Evolutionary conservation across 108 stramenopile species (phyloP).

Genomic region (Skeletonema grethae): DNA sequence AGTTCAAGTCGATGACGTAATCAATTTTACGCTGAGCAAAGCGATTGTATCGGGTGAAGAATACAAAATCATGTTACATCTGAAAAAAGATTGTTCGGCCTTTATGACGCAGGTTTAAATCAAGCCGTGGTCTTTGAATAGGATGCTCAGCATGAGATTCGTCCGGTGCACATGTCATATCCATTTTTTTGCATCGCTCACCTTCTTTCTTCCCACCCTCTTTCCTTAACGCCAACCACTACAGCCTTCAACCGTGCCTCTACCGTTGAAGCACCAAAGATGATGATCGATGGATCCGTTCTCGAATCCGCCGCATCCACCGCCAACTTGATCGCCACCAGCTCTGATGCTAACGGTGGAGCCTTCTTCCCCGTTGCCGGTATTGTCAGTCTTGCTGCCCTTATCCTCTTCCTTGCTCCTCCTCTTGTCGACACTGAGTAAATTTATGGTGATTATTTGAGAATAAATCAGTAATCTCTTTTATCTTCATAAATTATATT

Average conservation of each 20-base stretch:
- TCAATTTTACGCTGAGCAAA: neutral
- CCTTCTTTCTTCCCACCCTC: neutral
- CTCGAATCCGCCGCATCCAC: constrained; percentile 63
- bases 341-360: constrained; percentile 70
- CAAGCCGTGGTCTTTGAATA: no score
- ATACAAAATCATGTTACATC: no score
- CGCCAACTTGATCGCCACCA: constrained; percentile 75
- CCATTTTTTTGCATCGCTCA: neutral
- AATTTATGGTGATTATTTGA: constrained; percentile 15
- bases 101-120: no score
- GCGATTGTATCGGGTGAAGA: neutral
- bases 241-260: constrained; percentile 54
- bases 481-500: constrained; percentile 2
- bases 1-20: constrained; percentile 9
- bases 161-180: neutral
- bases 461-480: neutral
- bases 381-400: constrained; percentile 68
- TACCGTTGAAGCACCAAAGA: constrained; percentile 59
- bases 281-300: constrained; percentile 71
- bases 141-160: no score
- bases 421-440: constrained; percentile 74
- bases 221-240: neutral
- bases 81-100: neutral
- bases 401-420: constrained; percentile 86
- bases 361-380: constrained; percentile 84